A percentile compares a stretch with the other conserved stretches of the same genome.
phyloP scores from a whole-genome alignment of 139 green algal genomes.

The Nannochloris sp. region DNA sequence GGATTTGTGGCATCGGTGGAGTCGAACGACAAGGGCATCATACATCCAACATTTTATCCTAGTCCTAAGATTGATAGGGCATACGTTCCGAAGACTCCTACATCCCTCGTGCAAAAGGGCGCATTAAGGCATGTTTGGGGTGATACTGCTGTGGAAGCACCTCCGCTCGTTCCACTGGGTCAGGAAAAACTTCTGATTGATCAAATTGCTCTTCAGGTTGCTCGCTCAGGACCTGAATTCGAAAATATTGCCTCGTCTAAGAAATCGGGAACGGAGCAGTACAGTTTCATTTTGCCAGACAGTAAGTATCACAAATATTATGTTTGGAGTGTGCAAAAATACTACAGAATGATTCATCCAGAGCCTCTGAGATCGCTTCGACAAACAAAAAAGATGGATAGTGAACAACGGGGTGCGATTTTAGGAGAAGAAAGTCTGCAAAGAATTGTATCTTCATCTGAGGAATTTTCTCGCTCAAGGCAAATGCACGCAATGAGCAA shows the following conservation, averaged over 20 bases:
- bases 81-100: conserved; percentile 17
- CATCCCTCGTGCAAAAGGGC: neutral
- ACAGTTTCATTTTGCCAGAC: neutral
- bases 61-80: conserved; percentile 19
- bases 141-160: neutral
- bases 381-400: conserved; percentile 28
- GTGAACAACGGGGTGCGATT: conserved; percentile 53
- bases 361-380: neutral
- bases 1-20: neutral
- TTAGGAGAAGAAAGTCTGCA: conserved; percentile 56
- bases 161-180: conserved; percentile 27
- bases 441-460: neutral
- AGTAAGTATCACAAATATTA: conserved; percentile 4
- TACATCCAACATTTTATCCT: conserved; percentile 18
- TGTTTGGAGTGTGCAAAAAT: neutral
- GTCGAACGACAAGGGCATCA: neutral
- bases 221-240: conserved; percentile 68
- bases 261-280: no score
- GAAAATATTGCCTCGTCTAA: conserved; percentile 57
- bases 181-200: conserved; percentile 56
- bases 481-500: neutral
- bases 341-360: neutral
- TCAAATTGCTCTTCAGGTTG: conserved; percentile 66
- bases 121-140: no score
- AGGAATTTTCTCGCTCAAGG: neutral